phyloP scores from a whole-genome alignment of 768 basidiomycete species.

The Sporobolomyces phaffii region DNA sequence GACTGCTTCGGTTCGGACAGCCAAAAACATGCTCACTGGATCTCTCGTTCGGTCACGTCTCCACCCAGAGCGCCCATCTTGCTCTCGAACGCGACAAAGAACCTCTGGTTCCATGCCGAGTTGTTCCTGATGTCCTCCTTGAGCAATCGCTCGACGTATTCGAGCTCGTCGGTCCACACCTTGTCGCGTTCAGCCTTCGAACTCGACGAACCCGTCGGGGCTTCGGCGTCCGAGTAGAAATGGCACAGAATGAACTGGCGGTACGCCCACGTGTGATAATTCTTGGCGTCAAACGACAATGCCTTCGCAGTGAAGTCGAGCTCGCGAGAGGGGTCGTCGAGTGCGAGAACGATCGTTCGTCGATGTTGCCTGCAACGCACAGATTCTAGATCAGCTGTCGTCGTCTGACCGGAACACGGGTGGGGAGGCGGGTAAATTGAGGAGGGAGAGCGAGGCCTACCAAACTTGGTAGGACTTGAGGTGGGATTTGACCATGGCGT shows the following conservation, averaged over 20 bases:
- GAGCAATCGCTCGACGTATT: constrained; percentile 65
- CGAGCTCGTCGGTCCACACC: constrained; percentile 64
- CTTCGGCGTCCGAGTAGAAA: constrained; percentile 51
- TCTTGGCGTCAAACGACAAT: constrained; percentile 76
- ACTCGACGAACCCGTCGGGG: neutral
- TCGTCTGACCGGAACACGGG: too few species aligned
- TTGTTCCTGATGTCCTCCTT: constrained; percentile 82
- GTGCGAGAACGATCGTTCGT: constrained; percentile 48
- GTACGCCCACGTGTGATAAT: constrained; percentile 99
- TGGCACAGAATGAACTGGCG: constrained; percentile 87
- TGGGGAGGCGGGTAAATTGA: neutral
- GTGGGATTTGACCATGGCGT: constrained; percentile 71
- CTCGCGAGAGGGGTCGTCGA: constrained; percentile 52
- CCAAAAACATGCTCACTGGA: constrained; percentile 57
- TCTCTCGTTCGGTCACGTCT: constrained; percentile 61
- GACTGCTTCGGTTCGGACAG: neutral
- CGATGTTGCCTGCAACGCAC: constrained; percentile 49
- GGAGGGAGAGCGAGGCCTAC: constrained; percentile 48
- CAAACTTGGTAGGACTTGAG: constrained; percentile 98
- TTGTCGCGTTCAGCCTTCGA: constrained; percentile 5
- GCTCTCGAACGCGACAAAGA: constrained; percentile 74
- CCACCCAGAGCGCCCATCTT: constrained; percentile 59
- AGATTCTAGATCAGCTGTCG: neutral
- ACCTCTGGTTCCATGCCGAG: constrained; percentile 93
- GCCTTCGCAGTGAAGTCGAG: constrained; percentile 70